phyloP scores from a whole-genome alignment of 2,329 filamentous ascomycete genomes.

The Epichloe baconii region DNA sequence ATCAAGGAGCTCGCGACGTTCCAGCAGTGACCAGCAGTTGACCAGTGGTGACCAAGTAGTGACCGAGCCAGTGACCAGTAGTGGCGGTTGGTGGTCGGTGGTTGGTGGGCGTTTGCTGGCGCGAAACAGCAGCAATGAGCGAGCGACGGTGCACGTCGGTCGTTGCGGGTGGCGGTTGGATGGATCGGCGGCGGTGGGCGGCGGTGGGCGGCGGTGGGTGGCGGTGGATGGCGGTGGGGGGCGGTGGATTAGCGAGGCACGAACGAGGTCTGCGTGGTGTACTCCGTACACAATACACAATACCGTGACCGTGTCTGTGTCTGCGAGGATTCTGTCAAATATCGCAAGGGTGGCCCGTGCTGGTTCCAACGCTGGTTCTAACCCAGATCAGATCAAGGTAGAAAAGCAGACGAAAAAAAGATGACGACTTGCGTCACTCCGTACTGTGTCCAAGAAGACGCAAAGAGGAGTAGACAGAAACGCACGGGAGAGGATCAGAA shows the following conservation, averaged over 20 bases:
- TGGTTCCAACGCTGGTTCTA: too few relatives aligned
- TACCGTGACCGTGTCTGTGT: neutral
- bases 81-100: neutral
- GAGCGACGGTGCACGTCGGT: constrained; percentile 1
- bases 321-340: too few relatives aligned
- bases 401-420: too few relatives aligned
- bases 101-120: constrained; percentile 1
- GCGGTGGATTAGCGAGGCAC: constrained; percentile 1
- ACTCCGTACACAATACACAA: fast-evolving
- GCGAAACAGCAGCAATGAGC: constrained; percentile 2
- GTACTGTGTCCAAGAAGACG: neutral
- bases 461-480: neutral
- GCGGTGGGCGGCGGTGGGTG: neutral
- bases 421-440: too few relatives aligned
- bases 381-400: too few relatives aligned
- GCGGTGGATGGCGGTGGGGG: neutral
- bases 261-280: neutral
- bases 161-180: neutral
- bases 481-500: neutral
- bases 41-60: neutral
- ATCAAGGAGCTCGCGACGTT: constrained; percentile 3
- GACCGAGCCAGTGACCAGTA: neutral
- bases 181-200: neutral
- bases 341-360: too few relatives aligned
- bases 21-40: constrained; percentile 3